Evolutionary conservation across 768 basidiomycete species (phyloP).

Genomic region (Termitomyces sp.): DNA sequence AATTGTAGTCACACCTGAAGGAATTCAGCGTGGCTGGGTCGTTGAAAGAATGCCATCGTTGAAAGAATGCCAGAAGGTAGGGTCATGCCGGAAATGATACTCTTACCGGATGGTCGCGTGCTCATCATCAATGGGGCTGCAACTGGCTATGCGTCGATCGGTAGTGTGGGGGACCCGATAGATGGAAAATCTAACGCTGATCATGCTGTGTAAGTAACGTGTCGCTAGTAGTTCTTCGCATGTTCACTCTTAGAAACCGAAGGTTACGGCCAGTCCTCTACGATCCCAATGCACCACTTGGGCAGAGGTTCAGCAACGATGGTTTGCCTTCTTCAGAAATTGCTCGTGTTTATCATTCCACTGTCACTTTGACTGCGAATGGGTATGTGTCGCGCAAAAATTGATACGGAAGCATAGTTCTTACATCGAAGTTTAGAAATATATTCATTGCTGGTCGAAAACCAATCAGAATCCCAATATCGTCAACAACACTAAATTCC

Average conservation of each 20-base stretch:
- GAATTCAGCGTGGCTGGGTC: conserved; percentile 39
- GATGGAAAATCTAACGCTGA: conserved; percentile 20
- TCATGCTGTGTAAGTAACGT: conserved; percentile 21
- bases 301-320: conserved; percentile 40
- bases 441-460: conserved; percentile 37
- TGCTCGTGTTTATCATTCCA: conserved; percentile 59
- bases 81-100: conserved; percentile 30
- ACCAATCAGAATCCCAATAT: conserved; percentile 21
- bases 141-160: conserved; percentile 36
- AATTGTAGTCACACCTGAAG: conserved; percentile 33
- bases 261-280: conserved; percentile 42
- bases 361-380: conserved; percentile 49
- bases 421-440: conserved; percentile 3
- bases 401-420: not conserved
- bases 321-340: conserved; percentile 37
- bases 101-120: conserved; percentile 35
- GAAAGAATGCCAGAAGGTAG: conserved; percentile 37
- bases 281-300: conserved; percentile 36
- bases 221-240: not conserved
- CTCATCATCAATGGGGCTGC: conserved; percentile 37
- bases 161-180: conserved; percentile 21
- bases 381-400: conserved; percentile 28
- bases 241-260: conserved; percentile 20
- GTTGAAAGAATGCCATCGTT: conserved; percentile 39
- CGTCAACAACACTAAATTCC: conserved; percentile 7